Conservation (phyloP, 2,329 filamentous ascomycete species). For the Pseudocercospora pini-densiflorae region DNA sequence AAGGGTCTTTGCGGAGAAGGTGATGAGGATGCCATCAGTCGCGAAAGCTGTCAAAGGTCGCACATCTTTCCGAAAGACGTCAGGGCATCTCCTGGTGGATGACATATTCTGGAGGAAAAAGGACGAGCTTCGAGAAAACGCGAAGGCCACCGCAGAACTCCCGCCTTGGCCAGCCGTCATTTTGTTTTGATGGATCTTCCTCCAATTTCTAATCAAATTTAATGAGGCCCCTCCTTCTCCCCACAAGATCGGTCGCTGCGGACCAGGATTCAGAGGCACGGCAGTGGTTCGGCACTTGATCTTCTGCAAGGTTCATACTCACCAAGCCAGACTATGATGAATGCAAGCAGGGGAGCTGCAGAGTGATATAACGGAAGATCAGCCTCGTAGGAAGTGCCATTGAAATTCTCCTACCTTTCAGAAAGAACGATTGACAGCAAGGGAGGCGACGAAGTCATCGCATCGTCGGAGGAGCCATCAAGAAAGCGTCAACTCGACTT, state of each 20-base stretch:
- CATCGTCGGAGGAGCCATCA: background rate
- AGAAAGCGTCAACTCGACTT: background rate
- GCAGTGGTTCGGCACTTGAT: slow-evolving; percentile 2
- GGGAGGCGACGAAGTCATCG: background rate
- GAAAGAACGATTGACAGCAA: background rate
- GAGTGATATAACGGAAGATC: background rate
- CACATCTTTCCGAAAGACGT: too few relatives aligned
- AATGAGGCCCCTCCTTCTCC: background rate
- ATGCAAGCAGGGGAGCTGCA: background rate
- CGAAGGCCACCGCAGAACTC: background rate
- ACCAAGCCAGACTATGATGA: background rate
- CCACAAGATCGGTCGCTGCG: background rate
- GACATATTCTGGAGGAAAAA: too few relatives aligned
- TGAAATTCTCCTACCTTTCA: background rate
- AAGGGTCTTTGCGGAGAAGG: too few relatives aligned
- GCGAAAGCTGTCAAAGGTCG: too few relatives aligned
- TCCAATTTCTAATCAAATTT: slow-evolving; percentile 1
- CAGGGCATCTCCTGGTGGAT: too few relatives aligned
- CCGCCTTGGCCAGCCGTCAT: background rate
- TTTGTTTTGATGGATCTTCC: background rate
- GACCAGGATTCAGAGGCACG: background rate
- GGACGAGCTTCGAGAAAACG: too few relatives aligned
- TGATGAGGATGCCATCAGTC: too few relatives aligned
- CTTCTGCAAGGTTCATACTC: background rate
- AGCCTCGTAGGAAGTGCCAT: background rate